Base-by-base conservation (phyloP, 2,329 filamentous ascomycete genomes). In the Apiospora kogelbergensis region DNA sequence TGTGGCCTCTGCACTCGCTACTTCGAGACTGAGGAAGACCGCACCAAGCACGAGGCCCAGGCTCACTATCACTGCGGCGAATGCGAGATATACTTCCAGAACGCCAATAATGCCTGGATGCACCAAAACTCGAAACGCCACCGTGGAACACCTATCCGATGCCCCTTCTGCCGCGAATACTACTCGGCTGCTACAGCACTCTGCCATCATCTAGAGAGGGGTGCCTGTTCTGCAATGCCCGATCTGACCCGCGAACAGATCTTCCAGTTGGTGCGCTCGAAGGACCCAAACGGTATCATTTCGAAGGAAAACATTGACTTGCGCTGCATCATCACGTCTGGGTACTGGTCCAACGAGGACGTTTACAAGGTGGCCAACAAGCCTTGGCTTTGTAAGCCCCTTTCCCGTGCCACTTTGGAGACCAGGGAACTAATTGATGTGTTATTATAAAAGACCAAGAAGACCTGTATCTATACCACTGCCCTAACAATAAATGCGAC, bases 71-170 rank as follows among this genome's bases (percentile, higher is more conserved):
- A 78, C 68, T 84, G 81, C 66, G 11, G 20, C 1, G 72, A 75
- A 0, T 84, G 81, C 63, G 22, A 77, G 0, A 77, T 78, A 1
- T 15, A 30, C 0, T 84, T 84, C 45, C n/a, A 41, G 0, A 80
- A 63, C 41, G 6, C 60, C 2, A 80, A 78, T 67, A 73, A 75
- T 68, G 68, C 81, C 60, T 75, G 71, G 68, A 78, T 78, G 79
- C 88, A 91, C 70, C 78, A 86, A 3, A 85, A 84, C 37, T 89
- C 87, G 0, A 78, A 78, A 5, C 73, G 76, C 63, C 88, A 91
- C 73, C 79, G 80, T 0, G 83, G 84, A 67, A 68, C 63, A 0
- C 76, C 76, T 1, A 76, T 89, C 6, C 1, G 46, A 0, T 92
- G 89, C 66, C 88, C 85, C 0, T 90, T 88, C 73, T 91, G 89